These are phyloP conservation scores for Acrocalymma vagum DNA, from an alignment of 2,329 filamentous ascomycete species.

Conservation along the genomic window DNA sequence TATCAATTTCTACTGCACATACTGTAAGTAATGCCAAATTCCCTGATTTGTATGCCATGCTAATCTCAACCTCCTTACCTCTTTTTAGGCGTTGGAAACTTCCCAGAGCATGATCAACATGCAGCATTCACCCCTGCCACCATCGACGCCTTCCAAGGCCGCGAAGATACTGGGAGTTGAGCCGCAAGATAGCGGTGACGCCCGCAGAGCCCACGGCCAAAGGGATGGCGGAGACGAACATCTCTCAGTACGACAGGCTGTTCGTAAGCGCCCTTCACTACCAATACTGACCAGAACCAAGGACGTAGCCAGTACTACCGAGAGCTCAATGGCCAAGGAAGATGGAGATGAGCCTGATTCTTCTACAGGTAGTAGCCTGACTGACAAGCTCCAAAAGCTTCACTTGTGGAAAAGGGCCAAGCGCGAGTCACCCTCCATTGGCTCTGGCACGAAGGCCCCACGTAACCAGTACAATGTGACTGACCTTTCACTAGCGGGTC, in stretches of 20 bases:
- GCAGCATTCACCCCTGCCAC: constrained; percentile 21
- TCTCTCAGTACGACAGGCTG: constrained; percentile 9
- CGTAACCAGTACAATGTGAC: not conserved
- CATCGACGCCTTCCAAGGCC: constrained; percentile 29
- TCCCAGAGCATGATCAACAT: constrained; percentile 8
- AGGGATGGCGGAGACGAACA: constrained; percentile 9
- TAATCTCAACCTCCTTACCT: too few species aligned
- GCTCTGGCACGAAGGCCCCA: constrained; percentile 8
- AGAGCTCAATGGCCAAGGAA: constrained; percentile 9
- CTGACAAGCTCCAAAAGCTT: too few species aligned
- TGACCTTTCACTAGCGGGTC: too few species aligned
- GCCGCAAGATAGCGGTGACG: constrained; percentile 1
- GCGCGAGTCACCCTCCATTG: too few species aligned
- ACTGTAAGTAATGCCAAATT: too few species aligned
- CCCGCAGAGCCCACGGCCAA: constrained; percentile 1
- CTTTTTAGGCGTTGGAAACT: too few species aligned
- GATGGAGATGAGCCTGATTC: constrained; percentile 17
- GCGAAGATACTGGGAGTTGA: constrained; percentile 28
- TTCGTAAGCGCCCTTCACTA: constrained; percentile 9
- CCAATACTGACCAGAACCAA: constrained; percentile 6
- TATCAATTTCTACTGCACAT: too few species aligned
- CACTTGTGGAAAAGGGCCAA: too few species aligned
- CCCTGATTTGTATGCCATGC: too few species aligned
- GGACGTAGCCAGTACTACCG: constrained; percentile 6
- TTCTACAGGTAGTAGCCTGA: too few species aligned